Conservation (phyloP, 805 yeast genomes). For the Saccharomycopsis vini region DNA sequence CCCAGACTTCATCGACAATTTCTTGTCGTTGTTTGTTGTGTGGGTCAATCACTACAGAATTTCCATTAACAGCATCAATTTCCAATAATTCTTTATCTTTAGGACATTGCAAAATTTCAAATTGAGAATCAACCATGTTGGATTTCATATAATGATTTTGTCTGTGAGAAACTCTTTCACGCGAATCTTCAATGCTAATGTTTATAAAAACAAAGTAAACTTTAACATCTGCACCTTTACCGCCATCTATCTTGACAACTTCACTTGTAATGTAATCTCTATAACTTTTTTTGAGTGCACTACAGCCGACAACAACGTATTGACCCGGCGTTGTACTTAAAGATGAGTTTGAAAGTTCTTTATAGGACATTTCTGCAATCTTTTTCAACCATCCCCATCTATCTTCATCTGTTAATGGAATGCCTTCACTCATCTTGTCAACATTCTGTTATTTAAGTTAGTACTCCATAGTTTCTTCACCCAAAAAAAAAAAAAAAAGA, state of each 20-base stretch:
- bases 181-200: slow-evolving; percentile 52
- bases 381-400: slow-evolving; percentile 80
- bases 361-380: slow-evolving; percentile 36
- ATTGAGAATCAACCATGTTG: slow-evolving; percentile 75
- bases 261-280: slow-evolving; percentile 48
- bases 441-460: slow-evolving; percentile 37
- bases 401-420: slow-evolving; percentile 82
- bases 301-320: slow-evolving; percentile 61
- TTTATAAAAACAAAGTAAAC: slow-evolving; percentile 60
- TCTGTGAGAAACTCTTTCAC: slow-evolving; percentile 53
- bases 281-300: slow-evolving; percentile 70
- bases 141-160: slow-evolving; percentile 81
- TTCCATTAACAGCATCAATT: slow-evolving; percentile 12
- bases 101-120: slow-evolving; percentile 68
- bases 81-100: slow-evolving; percentile 27
- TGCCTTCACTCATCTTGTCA: slow-evolving; percentile 73
- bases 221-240: slow-evolving; percentile 26
- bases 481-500: not conserved
- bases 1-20: slow-evolving; percentile 1
- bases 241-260: slow-evolving; percentile 20
- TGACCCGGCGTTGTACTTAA: slow-evolving; percentile 24
- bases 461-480: not conserved
- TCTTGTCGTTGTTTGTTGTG: not conserved
- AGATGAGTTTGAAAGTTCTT: slow-evolving; percentile 16
- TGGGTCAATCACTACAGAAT: slow-evolving; percentile 9